Percentiles rank a stretch among this genome's conserved stretches.
phyloP scores from a whole-genome alignment of 192 early-diverging fungal genomes.

The Podila minutissima region DNA sequence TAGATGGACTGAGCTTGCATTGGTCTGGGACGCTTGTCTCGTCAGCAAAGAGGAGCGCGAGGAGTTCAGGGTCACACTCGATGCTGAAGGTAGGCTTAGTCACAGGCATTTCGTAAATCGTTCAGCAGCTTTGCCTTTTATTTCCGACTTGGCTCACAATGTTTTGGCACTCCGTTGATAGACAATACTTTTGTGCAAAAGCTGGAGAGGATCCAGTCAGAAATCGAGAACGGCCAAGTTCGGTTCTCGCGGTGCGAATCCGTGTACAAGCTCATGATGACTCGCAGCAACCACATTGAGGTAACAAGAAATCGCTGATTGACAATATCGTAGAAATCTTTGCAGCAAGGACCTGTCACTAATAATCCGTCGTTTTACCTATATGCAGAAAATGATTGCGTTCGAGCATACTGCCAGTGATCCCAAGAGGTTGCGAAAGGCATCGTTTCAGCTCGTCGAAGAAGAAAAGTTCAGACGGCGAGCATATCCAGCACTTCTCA shows the following conservation, averaged over 20 bases:
- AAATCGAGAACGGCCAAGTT: conserved; percentile 18
- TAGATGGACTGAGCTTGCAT: conserved; percentile 24
- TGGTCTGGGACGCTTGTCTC: conserved; percentile 58
- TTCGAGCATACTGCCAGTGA: conserved; percentile 84
- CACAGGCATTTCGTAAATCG: neutral
- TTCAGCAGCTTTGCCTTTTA: neutral
- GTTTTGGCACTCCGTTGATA: too few species aligned
- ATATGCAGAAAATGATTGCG: conserved; percentile 68
- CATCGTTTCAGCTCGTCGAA: conserved; percentile 83
- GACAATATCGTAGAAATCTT: too few species aligned
- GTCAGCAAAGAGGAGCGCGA: conserved; percentile 52
- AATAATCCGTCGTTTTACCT: too few species aligned
- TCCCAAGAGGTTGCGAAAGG: conserved; percentile 74
- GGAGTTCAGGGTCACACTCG: conserved; percentile 46
- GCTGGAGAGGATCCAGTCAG: conserved; percentile 40
- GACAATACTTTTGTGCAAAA: conserved; percentile 5
- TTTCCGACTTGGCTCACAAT: too few species aligned
- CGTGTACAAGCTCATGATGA: conserved; percentile 57
- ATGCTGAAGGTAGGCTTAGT: conserved; percentile 40
- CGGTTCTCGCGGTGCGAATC: conserved; percentile 25
- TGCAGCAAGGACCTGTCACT: too few species aligned
- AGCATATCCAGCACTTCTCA: conserved; percentile 77
- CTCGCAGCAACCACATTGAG: conserved; percentile 58
- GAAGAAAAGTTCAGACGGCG: conserved; percentile 85
- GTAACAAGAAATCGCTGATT: conserved; percentile 17